Percentiles rank a stretch among this genome's conserved stretches.
Evolutionary conservation across 129 eudicot species (phyloP).

Genomic region (Pseudognaphalium luteoalbum): DNA sequence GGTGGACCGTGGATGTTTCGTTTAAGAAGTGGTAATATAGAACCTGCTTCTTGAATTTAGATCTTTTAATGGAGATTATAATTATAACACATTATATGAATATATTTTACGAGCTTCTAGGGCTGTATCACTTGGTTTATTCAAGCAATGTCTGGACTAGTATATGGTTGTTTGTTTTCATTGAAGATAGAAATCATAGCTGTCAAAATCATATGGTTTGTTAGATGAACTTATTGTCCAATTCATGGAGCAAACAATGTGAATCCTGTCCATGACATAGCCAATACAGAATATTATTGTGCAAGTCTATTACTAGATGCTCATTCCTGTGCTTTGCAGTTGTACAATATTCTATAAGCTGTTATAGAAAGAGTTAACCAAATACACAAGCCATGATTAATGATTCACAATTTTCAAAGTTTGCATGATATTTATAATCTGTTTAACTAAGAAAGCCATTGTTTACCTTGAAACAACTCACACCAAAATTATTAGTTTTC

Average conservation of each 20-base stretch:
- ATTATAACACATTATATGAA: not conserved
- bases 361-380: not conserved
- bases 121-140: slow-evolving; percentile 9
- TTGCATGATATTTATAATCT: not conserved
- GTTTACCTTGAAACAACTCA: too few species aligned
- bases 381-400: not conserved
- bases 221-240: not conserved
- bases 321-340: not conserved
- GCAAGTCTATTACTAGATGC: not conserved
- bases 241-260: slow-evolving; percentile 20
- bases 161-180: not conserved
- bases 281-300: not conserved
- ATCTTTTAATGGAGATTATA: not conserved
- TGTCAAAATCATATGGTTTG: not conserved
- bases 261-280: slow-evolving; percentile 8
- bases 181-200: not conserved
- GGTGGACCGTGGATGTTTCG: not conserved
- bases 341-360: not conserved
- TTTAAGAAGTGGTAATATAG: not conserved
- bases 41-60: slow-evolving; percentile 14
- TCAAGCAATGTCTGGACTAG: not conserved
- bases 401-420: not conserved
- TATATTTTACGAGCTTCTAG: slow-evolving; percentile 8
- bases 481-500: too few species aligned
- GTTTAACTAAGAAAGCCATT: not conserved